Evolutionary conservation across 192 early-diverging fungal genomes (phyloP), one percentile per base, ranked within the genome.

Genomic region (Coemansia sp.): DNA sequence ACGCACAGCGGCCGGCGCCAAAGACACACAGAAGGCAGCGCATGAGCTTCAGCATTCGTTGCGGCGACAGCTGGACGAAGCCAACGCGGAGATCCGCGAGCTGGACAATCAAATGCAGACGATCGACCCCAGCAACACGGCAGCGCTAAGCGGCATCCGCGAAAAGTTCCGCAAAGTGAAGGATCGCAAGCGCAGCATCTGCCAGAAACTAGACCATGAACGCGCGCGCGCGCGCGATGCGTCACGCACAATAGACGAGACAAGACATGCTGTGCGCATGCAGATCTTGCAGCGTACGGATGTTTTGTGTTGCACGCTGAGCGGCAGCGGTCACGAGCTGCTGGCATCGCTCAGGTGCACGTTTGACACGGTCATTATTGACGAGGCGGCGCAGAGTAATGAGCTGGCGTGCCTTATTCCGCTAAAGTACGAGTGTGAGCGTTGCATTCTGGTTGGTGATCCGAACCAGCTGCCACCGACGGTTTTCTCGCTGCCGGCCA

Each of bases 381-480:
- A 98, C 64, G 96, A 98, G 70, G 96, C 96, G 0, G 93, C 93
- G 22, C 96, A 98, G 63, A 87, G 91, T 3, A 87, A 94, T 24
- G 96, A 98, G 69, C 78, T 95, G 11, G 84, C 85, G 21, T 87
- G 88, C 6, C 52, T 97, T 62, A 97, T 98, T 67, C 95, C 96
- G 18, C 66, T 97, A 11, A 88, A 89, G 43, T 92, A 90, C 47
- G 88, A 87, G 21, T 87, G 85, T 30, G 85, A 87, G 33, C 83
- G 89, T 22, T 91, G 89, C 58, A 83, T 98, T 44, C 69, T 98
- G 18, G 94, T 97, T 29, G 96, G 96, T 56, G 94, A 98, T 73
- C 92, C 92, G 1, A 89, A 94, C 54, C 94, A 98, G 76, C 83
- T 98, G 46, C 93, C 94, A 6, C 94, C 93, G 1, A 97, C 94